Percentiles rank a stretch among this genome's conserved stretches.
Evolutionary conservation across 2,329 filamentous ascomycete species (phyloP).

Genomic region (Scedosporium minutisporum): DNA sequence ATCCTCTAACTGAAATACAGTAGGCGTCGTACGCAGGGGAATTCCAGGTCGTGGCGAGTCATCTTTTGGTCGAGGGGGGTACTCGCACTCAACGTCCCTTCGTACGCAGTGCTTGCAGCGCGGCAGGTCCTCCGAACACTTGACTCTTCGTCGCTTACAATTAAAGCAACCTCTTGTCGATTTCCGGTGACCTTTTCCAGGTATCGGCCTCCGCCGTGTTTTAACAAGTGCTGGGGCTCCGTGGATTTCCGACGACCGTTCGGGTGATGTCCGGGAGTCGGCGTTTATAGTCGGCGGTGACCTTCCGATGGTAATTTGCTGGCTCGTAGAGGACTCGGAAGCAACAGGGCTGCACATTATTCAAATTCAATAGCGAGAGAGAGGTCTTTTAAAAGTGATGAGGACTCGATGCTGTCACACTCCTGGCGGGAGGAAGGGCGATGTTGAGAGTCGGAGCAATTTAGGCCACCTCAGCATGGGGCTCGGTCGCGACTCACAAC

Average conservation of each 20-base stretch:
- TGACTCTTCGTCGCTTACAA: slow-evolving; percentile 15
- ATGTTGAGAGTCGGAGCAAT: too few species aligned
- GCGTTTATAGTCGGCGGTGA: neutral
- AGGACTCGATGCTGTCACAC: too few species aligned
- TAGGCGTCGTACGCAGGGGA: neutral
- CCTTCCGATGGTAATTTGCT: neutral
- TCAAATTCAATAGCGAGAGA: too few species aligned
- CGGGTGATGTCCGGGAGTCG: neutral
- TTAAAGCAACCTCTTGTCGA: slow-evolving; percentile 13
- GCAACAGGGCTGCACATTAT: too few species aligned
- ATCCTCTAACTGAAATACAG: neutral
- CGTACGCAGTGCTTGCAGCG: slow-evolving; percentile 11
- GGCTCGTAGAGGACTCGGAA: too few species aligned
- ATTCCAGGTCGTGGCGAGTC: neutral
- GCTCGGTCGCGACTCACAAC: too few species aligned
- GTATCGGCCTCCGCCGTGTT: neutral
- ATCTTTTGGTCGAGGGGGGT: slow-evolving; percentile 9
- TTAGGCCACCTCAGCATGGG: too few species aligned
- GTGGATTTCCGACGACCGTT: neutral
- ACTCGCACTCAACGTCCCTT: slow-evolving; percentile 12
- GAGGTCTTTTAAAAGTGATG: too few species aligned
- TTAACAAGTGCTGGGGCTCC: neutral
- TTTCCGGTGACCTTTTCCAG: slow-evolving; percentile 5
- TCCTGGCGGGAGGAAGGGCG: too few species aligned
- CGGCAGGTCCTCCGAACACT: slow-evolving; percentile 13